A percentile compares a stretch with the other conserved stretches of the same genome.
Evolutionary conservation across 1,284 basidiomycete genomes (phyloP).

Genomic region (Heterobasidion occidentale): DNA sequence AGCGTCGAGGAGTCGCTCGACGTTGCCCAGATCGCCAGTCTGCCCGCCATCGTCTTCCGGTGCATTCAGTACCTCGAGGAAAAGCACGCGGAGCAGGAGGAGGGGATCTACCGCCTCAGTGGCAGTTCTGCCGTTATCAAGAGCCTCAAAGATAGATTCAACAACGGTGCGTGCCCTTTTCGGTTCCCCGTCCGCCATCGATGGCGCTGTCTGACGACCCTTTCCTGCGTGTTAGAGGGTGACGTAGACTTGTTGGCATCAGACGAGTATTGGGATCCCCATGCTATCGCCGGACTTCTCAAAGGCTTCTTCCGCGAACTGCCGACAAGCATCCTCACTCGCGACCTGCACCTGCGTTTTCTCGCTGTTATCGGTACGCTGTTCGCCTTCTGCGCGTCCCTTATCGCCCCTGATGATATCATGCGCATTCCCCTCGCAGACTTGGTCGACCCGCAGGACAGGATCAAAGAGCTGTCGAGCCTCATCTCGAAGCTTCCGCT

Average conservation of each 20-base stretch:
- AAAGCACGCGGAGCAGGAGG: slow-evolving; percentile 90
- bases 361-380: slow-evolving; percentile 83
- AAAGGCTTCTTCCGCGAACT: slow-evolving; percentile 89
- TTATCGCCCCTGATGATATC: slow-evolving; percentile 8
- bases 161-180: slow-evolving; percentile 45
- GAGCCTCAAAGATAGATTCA: slow-evolving; percentile 88
- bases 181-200: neutral
- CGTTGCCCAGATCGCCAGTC: slow-evolving; percentile 80
- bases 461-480: slow-evolving; percentile 79
- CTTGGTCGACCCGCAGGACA: slow-evolving; percentile 80
- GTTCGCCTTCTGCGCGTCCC: slow-evolving; percentile 2
- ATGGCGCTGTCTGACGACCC: neutral
- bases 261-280: slow-evolving; percentile 91
- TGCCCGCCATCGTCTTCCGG: slow-evolving; percentile 93
- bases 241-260: slow-evolving; percentile 82
- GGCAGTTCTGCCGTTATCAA: slow-evolving; percentile 94
- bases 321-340: slow-evolving; percentile 86
- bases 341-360: slow-evolving; percentile 83
- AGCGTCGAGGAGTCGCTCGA: slow-evolving; percentile 83
- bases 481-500: slow-evolving; percentile 85
- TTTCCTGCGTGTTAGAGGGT: slow-evolving; percentile 51
- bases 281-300: slow-evolving; percentile 88
- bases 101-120: slow-evolving; percentile 94
- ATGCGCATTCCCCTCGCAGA: slow-evolving; percentile 37
- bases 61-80: slow-evolving; percentile 88